Conservation (phyloP, 768 basidiomycete genomes). For the Mycena albidolilacea region DNA sequence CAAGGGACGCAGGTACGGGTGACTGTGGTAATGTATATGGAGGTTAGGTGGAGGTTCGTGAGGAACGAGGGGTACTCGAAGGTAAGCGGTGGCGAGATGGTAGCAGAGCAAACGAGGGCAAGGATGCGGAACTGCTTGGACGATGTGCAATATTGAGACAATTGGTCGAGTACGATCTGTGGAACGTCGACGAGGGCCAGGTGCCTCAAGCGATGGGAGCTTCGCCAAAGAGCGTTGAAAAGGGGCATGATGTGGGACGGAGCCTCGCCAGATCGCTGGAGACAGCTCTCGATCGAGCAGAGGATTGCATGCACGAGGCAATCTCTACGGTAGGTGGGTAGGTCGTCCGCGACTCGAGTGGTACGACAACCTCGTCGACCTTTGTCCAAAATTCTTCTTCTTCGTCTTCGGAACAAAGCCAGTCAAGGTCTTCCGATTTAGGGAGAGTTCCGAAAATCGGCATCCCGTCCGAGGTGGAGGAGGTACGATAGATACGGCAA, state of each 20-base stretch:
- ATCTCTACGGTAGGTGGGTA: too few species aligned
- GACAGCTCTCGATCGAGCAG: neutral
- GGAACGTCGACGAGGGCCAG: neutral
- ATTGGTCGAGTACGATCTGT: neutral
- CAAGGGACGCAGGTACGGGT: constrained; percentile 6
- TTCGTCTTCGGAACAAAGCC: too few species aligned
- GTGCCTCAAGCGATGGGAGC: neutral
- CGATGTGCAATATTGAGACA: neutral
- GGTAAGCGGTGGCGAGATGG: neutral
- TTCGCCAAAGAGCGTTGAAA: neutral
- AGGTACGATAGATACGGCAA: neutral
- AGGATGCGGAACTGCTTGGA: constrained; percentile 1
- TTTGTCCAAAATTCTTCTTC: too few species aligned
- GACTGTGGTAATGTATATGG: neutral
- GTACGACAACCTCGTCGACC: too few species aligned
- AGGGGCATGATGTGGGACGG: neutral
- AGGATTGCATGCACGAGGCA: neutral
- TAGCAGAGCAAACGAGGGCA: neutral
- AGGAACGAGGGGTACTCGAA: neutral
- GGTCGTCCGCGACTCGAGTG: too few species aligned
- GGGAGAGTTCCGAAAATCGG: too few species aligned
- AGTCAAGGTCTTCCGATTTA: too few species aligned
- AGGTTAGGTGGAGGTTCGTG: neutral
- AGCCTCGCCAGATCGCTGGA: neutral
- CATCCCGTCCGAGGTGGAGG: neutral